Evolutionary conservation across 352 stramenopile genomes (phyloP).

Genomic region (Pythium inflatum): DNA sequence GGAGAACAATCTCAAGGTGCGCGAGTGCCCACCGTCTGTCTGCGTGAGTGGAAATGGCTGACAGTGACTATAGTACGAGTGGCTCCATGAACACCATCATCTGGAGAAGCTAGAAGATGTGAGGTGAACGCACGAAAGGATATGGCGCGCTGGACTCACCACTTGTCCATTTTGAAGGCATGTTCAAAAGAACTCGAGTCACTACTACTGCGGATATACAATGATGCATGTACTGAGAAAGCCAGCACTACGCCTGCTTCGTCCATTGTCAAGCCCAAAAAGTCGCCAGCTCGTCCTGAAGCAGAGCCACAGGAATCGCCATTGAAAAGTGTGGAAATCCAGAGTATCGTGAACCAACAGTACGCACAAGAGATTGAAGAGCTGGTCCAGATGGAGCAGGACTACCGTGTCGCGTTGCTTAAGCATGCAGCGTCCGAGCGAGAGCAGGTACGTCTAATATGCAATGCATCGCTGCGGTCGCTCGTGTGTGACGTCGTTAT

Average conservation of each 20-base stretch:
- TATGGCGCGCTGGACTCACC: background rate
- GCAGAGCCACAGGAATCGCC: conserved; percentile 3
- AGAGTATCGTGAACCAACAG: background rate
- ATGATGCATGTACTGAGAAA: conserved; percentile 48
- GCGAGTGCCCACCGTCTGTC: background rate
- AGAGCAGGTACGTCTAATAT: conserved; percentile 37
- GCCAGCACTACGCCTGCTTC: background rate
- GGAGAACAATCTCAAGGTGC: conserved; percentile 63
- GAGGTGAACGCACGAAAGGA: no score
- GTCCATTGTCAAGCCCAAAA: conserved; percentile 30
- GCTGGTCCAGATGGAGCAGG: conserved; percentile 54
- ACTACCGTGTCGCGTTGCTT: conserved; percentile 52
- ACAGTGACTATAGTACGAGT: conserved; percentile 50
- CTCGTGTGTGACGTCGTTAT: background rate
- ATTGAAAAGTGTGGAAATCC: background rate
- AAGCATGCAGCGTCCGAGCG: conserved; percentile 59
- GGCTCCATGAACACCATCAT: conserved; percentile 67
- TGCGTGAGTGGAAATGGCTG: background rate
- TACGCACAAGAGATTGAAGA: conserved; percentile 56
- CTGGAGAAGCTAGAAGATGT: conserved; percentile 73
- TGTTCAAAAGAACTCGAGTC: conserved; percentile 70
- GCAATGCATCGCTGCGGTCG: no score
- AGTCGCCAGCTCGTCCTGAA: conserved; percentile 19
- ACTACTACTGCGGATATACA: conserved; percentile 65
- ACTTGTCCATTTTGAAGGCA: no score